phyloP scores from a whole-genome alignment of 495 filamentous ascomycete genomes.

The Aspergillus sparsus region DNA sequence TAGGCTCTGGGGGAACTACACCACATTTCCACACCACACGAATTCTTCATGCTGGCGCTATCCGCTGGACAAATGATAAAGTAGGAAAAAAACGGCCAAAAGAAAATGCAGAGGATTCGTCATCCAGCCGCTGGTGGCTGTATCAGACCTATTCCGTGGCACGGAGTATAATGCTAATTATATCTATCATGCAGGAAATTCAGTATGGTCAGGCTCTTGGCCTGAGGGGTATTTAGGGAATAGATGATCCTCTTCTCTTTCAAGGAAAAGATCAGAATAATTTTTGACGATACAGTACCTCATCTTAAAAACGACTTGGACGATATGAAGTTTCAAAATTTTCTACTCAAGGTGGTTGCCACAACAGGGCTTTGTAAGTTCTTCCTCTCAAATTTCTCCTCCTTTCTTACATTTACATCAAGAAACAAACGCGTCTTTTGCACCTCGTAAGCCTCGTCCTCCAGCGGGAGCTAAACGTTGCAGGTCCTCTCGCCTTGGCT shows the following conservation, averaged over 20 bases:
- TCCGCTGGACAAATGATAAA: too few species aligned
- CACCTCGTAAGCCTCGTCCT: background rate
- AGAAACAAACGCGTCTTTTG: background rate
- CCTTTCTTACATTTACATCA: background rate
- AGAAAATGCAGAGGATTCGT: background rate
- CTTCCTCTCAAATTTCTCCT: background rate
- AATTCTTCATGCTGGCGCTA: background rate
- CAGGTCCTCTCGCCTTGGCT: slow-evolving; percentile 24
- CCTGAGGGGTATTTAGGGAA: background rate
- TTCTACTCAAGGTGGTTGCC: background rate
- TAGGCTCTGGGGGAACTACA: too few species aligned
- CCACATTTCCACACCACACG: background rate
- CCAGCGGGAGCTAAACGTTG: background rate
- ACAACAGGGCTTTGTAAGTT: slow-evolving; percentile 11
- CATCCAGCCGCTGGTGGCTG: background rate
- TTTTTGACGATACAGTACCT: background rate
- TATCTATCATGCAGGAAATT: too few species aligned
- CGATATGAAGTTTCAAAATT: slow-evolving; percentile 7
- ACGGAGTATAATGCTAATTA: too few species aligned
- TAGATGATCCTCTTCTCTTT: background rate
- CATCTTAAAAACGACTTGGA: background rate
- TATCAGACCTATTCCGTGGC: background rate
- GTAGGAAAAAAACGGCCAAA: background rate
- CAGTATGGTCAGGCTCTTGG: background rate
- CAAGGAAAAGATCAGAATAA: background rate